A percentile compares a stretch with the other conserved stretches of the same genome.
Evolutionary conservation across 2,329 filamentous ascomycete genomes (phyloP).

Genomic region (Aspergillus sp.): DNA sequence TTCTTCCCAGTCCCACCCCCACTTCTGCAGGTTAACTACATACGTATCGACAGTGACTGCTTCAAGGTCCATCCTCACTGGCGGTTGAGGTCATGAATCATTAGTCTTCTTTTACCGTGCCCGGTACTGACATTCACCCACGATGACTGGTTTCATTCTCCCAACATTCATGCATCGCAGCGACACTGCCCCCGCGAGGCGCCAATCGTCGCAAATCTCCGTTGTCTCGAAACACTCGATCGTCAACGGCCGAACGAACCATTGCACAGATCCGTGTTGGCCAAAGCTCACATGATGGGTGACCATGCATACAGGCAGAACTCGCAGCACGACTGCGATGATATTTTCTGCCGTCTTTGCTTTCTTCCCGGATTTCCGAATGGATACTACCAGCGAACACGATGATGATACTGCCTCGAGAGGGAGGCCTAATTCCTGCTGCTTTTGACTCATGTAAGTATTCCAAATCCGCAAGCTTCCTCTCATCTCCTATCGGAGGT

Average conservation of each 20-base stretch:
- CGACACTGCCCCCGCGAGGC: conserved; percentile 5
- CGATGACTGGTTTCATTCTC: conserved; percentile 8
- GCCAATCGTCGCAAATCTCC: conserved; percentile 6
- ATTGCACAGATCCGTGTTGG: conserved; percentile 12
- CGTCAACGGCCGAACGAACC: background rate
- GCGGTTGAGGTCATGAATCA: background rate
- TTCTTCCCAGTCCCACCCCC: background rate
- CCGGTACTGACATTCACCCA: conserved; percentile 13
- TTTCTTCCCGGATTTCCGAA: conserved; percentile 39
- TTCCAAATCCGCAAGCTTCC: background rate
- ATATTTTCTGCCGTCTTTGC: conserved; percentile 17
- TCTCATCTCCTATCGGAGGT: background rate
- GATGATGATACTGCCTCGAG: conserved; percentile 22
- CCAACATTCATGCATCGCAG: conserved; percentile 10
- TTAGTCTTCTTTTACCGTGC: conserved; percentile 3
- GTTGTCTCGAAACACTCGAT: conserved; percentile 15
- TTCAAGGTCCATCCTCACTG: background rate
- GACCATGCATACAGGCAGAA: conserved; percentile 17
- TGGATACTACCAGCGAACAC: conserved; percentile 36
- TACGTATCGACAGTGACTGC: background rate
- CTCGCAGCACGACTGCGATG: conserved; percentile 18
- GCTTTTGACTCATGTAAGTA: background rate
- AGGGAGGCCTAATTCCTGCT: conserved; percentile 4
- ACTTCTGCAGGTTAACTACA: conserved; percentile 1
- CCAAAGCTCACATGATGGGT: conserved; percentile 28